A percentile compares a stretch with the other conserved stretches of the same genome.
Evolutionary conservation across 2,329 filamentous ascomycete species (phyloP).

Genomic region (Fusarium brevicatenulatum): DNA sequence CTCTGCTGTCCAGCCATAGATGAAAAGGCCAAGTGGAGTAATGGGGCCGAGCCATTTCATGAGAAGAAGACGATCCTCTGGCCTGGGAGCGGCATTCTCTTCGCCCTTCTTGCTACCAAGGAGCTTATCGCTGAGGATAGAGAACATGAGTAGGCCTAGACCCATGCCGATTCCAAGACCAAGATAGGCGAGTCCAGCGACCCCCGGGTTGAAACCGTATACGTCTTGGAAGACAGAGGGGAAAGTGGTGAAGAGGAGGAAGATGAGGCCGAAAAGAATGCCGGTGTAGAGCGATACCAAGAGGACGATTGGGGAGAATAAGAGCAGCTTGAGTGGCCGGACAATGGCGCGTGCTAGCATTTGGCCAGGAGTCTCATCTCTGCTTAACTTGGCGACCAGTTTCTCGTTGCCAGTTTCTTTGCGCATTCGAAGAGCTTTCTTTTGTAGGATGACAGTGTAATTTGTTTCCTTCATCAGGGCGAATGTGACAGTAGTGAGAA

Average conservation of each 20-base stretch:
- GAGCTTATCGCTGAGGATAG: constrained; percentile 29
- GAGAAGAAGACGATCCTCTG: constrained; percentile 62
- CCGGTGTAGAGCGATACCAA: constrained; percentile 52
- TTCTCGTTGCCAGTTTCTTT: constrained; percentile 30
- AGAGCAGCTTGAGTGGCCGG: constrained; percentile 58
- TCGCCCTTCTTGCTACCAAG: background rate
- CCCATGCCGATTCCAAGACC: constrained; percentile 57
- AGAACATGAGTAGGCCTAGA: constrained; percentile 37
- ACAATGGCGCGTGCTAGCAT: constrained; percentile 49
- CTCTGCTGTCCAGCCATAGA: constrained; percentile 68
- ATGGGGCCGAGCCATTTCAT: constrained; percentile 65
- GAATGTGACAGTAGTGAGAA: background rate
- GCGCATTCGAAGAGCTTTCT: constrained; percentile 4
- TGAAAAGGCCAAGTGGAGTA: constrained; percentile 64
- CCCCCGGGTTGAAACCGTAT: constrained; percentile 46
- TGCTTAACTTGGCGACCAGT: constrained; percentile 15
- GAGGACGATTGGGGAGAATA: constrained; percentile 65
- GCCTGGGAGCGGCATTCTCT: constrained; percentile 18
- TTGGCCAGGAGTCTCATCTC: constrained; percentile 22
- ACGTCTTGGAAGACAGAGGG: constrained; percentile 49
- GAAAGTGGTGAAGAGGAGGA: constrained; percentile 51
- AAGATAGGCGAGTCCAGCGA: constrained; percentile 56
- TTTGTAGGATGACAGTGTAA: constrained; percentile 3
- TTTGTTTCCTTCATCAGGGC: constrained; percentile 47
- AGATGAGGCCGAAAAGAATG: constrained; percentile 51